A percentile compares a stretch with the other conserved stretches of the same genome.
phyloP scores from a whole-genome alignment of 306 rosid species.

The Castanea mollissima region DNA sequence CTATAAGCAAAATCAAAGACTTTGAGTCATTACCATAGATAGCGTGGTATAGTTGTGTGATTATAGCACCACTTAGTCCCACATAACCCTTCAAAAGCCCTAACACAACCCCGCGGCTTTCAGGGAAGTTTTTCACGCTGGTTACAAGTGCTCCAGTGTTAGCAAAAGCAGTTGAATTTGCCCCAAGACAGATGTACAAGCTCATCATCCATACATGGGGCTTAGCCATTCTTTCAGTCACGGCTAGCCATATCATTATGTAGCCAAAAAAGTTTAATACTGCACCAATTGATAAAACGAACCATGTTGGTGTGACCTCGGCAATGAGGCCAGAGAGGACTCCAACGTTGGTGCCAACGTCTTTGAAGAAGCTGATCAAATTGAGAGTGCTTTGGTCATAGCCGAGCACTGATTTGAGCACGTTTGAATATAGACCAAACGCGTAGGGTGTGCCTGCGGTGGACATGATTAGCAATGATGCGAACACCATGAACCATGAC shows the following conservation, averaged over 20 bases:
- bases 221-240: constrained; percentile 33
- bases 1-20: constrained; percentile 52
- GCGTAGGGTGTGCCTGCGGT: constrained; percentile 41
- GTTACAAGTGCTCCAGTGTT: constrained; percentile 76
- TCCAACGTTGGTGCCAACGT: constrained; percentile 36
- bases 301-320: constrained; percentile 41
- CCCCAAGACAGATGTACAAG: constrained; percentile 59
- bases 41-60: constrained; percentile 61
- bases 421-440: constrained; percentile 45
- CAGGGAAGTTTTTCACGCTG: constrained; percentile 71
- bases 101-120: constrained; percentile 53
- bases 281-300: constrained; percentile 44
- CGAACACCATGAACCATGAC: constrained; percentile 42
- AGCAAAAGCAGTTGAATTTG: constrained; percentile 67
- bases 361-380: constrained; percentile 40
- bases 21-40: constrained; percentile 49
- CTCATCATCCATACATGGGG: constrained; percentile 72
- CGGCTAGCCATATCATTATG: constrained; percentile 78
- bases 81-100: constrained; percentile 66
- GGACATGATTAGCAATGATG: constrained; percentile 40
- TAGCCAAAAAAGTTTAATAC: constrained; percentile 64
- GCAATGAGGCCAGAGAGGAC: constrained; percentile 34
- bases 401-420: constrained; percentile 34
- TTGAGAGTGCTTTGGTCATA: constrained; percentile 49
- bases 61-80: constrained; percentile 73